phyloP scores from a whole-genome alignment of 306 rosid species.

The Dryas drummondii region DNA sequence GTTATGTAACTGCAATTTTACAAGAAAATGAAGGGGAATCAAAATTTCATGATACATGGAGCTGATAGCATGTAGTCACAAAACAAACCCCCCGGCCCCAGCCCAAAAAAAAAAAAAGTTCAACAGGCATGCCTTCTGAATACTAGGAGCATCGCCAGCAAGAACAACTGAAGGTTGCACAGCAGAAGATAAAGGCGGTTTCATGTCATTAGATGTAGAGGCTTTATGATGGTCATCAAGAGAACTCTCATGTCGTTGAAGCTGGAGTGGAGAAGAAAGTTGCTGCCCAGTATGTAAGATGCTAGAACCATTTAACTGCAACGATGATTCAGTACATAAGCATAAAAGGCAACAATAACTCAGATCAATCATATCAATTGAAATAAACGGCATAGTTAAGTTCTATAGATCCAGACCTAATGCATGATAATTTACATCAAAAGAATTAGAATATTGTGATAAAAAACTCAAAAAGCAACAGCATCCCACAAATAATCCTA shows the following conservation, averaged over 20 bases:
- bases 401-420: not conserved
- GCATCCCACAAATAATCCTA: not conserved
- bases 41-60: conserved; percentile 5
- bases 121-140: conserved; percentile 55
- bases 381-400: not conserved
- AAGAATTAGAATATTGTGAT: not conserved
- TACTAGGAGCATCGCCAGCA: conserved; percentile 45
- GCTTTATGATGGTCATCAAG: conserved; percentile 68
- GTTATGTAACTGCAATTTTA: conserved; percentile 56
- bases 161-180: conserved; percentile 59
- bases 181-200: conserved; percentile 54
- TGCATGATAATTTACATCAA: not conserved
- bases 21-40: conserved; percentile 5
- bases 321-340: conserved; percentile 23
- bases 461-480: not conserved
- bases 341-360: conserved; percentile 5
- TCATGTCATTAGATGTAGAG: conserved; percentile 54
- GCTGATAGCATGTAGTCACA: conserved; percentile 2
- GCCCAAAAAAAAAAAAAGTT: not conserved
- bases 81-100: not conserved
- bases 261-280: conserved; percentile 52
- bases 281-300: conserved; percentile 62
- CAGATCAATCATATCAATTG: not conserved
- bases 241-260: conserved; percentile 76
- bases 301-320: conserved; percentile 63